phyloP scores from a whole-genome alignment of 106 monocot genomes.

The Dendrobium huoshanense region DNA sequence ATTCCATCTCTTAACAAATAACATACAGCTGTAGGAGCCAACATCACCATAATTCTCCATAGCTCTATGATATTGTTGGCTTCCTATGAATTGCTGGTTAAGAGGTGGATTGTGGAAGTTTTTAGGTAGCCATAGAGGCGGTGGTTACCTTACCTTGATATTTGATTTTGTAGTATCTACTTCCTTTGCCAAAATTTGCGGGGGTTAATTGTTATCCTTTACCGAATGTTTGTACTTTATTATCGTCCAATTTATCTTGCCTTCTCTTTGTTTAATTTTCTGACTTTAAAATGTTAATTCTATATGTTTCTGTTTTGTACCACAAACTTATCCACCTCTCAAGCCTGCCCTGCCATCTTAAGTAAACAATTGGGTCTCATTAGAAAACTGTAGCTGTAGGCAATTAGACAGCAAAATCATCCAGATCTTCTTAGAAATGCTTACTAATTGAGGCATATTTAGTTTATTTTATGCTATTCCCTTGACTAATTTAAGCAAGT shows the following conservation, averaged over 20 bases:
- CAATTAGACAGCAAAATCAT: not conserved
- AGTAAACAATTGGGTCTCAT: not conserved
- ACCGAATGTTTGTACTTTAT: not conserved
- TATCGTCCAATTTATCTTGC: not conserved
- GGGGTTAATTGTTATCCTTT: not conserved
- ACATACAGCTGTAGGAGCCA: too few relatives aligned
- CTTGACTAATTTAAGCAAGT: not conserved
- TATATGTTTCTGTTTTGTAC: not conserved
- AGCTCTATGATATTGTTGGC: too few relatives aligned
- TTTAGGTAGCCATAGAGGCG: too few relatives aligned
- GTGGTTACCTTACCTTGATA: too few relatives aligned
- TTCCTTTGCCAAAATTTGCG: too few relatives aligned
- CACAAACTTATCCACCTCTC: not conserved
- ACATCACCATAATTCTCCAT: too few relatives aligned
- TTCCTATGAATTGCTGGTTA: too few relatives aligned
- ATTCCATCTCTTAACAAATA: too few relatives aligned
- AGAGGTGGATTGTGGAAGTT: too few relatives aligned
- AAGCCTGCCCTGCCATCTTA: not conserved
- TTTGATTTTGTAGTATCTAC: too few relatives aligned
- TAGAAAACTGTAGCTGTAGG: not conserved
- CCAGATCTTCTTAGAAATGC: not conserved
- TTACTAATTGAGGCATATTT: not conserved
- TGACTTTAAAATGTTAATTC: slow-evolving; percentile 1
- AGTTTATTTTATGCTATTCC: not conserved
- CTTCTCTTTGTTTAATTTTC: not conserved